phyloP scores from a whole-genome alignment of 2,329 filamentous ascomycete genomes.

The Lomentospora prolificans region DNA sequence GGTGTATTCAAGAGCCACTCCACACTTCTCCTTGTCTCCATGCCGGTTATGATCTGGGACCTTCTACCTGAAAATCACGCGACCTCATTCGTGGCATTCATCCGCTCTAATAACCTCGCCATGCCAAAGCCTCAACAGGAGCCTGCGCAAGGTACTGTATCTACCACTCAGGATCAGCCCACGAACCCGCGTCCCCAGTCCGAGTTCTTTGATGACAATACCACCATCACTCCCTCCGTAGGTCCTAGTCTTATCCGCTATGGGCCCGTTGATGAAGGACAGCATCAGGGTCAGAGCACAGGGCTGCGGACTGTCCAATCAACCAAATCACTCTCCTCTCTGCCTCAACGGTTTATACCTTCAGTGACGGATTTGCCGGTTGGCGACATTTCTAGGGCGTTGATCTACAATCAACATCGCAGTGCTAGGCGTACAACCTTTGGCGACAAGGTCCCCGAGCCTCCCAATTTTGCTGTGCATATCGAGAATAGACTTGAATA shows the following conservation, averaged over 20 bases:
- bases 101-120: constrained; percentile 46
- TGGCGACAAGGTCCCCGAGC: constrained; percentile 25
- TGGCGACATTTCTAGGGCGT: constrained; percentile 25
- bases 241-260: background rate
- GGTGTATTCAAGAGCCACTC: constrained; percentile 54
- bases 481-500: constrained; percentile 41
- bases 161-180: background rate
- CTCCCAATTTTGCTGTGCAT: constrained; percentile 36
- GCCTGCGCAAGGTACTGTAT: background rate
- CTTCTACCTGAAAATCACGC: constrained; percentile 47
- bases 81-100: constrained; percentile 48
- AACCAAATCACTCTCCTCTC: background rate
- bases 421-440: constrained; percentile 29
- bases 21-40: constrained; percentile 44
- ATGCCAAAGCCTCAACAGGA: constrained; percentile 17
- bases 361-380: background rate
- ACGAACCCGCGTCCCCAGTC: background rate
- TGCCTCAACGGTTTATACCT: background rate
- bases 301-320: background rate
- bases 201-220: constrained; percentile 6
- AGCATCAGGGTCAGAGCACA: background rate
- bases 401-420: constrained; percentile 36
- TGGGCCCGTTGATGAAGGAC: background rate
- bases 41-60: constrained; percentile 52
- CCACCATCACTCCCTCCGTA: constrained; percentile 6